Conservation (phyloP, 306 rosid genomes). For the Medicago ruthenica region DNA sequence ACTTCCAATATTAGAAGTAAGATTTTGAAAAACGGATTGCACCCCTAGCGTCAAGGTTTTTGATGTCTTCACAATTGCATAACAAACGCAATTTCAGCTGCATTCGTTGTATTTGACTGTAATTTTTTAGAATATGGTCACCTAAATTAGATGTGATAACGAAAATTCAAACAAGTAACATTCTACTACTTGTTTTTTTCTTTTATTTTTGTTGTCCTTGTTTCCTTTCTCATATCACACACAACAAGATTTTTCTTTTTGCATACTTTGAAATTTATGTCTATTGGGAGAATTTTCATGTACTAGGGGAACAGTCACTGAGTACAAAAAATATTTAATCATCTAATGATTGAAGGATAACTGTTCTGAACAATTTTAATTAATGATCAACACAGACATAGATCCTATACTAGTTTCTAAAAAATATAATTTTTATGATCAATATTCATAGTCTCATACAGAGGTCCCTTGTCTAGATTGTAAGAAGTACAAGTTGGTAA, state of each 20-base stretch:
- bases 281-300: conserved; percentile 1
- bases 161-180: conserved; percentile 8
- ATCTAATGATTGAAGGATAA: conserved; percentile 15
- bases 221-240: conserved; percentile 33
- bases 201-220: conserved; percentile 6
- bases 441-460: neutral
- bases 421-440: conserved; percentile 36
- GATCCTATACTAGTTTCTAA: conserved; percentile 1
- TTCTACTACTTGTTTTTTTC: neutral
- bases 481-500: conserved; percentile 26
- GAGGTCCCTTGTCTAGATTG: conserved; percentile 34
- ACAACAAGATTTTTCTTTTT: conserved; percentile 13
- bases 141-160: conserved; percentile 15
- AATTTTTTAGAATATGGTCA: neutral
- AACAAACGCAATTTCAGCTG: neutral
- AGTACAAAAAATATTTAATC: conserved; percentile 22
- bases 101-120: neutral
- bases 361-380: neutral
- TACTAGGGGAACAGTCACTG: conserved; percentile 14
- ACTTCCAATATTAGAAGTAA: neutral
- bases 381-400: conserved; percentile 11
- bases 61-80: neutral
- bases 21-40: neutral
- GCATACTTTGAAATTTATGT: conserved; percentile 2
- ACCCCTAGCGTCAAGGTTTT: neutral